A percentile compares a stretch with the other conserved stretches of the same genome.
Evolutionary conservation across 2,329 filamentous ascomycete species (phyloP).

Genomic region (Metarhizium rileyi): DNA sequence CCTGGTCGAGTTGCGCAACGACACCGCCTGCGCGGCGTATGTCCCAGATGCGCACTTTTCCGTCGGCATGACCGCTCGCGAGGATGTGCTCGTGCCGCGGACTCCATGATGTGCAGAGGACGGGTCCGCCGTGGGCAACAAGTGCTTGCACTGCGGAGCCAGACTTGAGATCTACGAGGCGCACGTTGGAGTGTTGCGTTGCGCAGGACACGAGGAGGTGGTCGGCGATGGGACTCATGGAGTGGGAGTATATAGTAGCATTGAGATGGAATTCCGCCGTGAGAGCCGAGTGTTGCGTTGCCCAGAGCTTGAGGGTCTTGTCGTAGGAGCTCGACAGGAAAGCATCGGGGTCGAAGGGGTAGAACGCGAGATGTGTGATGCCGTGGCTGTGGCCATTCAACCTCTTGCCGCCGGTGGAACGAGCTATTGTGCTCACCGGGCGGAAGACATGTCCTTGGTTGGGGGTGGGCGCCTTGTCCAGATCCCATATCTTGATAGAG

Average conservation of each 20-base stretch:
- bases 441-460: slow-evolving; percentile 38
- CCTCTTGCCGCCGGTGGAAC: slow-evolving; percentile 23
- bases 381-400: slow-evolving; percentile 51
- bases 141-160: slow-evolving; percentile 63
- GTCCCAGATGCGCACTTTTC: slow-evolving; percentile 78
- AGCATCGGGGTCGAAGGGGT: slow-evolving; percentile 65
- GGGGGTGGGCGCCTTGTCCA: slow-evolving; percentile 49
- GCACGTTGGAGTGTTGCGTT: slow-evolving; percentile 74
- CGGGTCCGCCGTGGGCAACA: slow-evolving; percentile 56
- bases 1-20: slow-evolving; percentile 71
- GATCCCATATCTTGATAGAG: slow-evolving; percentile 77
- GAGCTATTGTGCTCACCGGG: slow-evolving; percentile 41
- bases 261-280: slow-evolving; percentile 61
- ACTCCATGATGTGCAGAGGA: slow-evolving; percentile 70
- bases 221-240: slow-evolving; percentile 61
- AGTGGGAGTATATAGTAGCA: slow-evolving; percentile 65
- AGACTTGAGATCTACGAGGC: slow-evolving; percentile 77
- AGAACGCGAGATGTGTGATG: slow-evolving; percentile 68
- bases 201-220: slow-evolving; percentile 79
- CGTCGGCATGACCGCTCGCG: slow-evolving; percentile 77
- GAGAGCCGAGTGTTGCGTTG: slow-evolving; percentile 48
- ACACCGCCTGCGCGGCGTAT: slow-evolving; percentile 68
- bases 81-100: slow-evolving; percentile 70
- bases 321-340: slow-evolving; percentile 74
- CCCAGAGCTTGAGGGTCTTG: slow-evolving; percentile 66